phyloP scores from a whole-genome alignment of 1,284 basidiomycete genomes.

The Papiliotrema laurentii region DNA sequence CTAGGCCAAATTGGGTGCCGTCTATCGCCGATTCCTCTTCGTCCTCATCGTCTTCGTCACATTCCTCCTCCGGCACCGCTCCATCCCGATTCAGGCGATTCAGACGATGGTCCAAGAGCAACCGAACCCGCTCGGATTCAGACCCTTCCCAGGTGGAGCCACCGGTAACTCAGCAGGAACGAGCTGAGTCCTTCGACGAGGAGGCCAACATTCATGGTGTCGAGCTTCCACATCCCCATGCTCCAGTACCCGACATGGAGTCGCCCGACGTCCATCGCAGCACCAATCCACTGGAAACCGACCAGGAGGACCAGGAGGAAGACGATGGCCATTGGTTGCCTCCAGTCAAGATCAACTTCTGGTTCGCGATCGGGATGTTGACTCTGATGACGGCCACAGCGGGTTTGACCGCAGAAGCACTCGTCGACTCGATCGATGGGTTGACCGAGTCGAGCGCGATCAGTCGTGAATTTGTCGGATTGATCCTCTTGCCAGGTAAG shows the following conservation, averaged over 20 bases:
- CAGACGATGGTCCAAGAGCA: slow-evolving; percentile 16
- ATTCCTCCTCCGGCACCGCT: slow-evolving; percentile 10
- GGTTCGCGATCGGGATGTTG: slow-evolving; percentile 17
- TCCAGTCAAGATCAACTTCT: slow-evolving; percentile 5
- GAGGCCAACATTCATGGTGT: slow-evolving; percentile 4
- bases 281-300: not conserved
- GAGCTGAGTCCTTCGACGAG: not conserved
- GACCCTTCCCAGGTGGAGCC: not conserved
- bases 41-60: slow-evolving; percentile 26
- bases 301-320: not conserved
- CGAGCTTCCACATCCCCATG: slow-evolving; percentile 2
- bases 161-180: not conserved
- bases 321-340: slow-evolving; percentile 1
- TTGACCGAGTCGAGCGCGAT: slow-evolving; percentile 51
- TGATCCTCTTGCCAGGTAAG: slow-evolving; percentile 69
- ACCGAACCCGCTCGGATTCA: not conserved
- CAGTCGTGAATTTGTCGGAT: slow-evolving; percentile 69
- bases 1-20: slow-evolving; percentile 44
- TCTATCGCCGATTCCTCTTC: slow-evolving; percentile 34
- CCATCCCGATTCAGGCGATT: slow-evolving; percentile 18
- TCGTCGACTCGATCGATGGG: slow-evolving; percentile 74
- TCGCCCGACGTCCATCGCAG: not conserved
- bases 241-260: not conserved
- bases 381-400: slow-evolving; percentile 41
- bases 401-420: slow-evolving; percentile 75